Evolutionary conservation across 495 filamentous ascomycete species (phyloP).

Genomic region (Cairneyella variabilis): DNA sequence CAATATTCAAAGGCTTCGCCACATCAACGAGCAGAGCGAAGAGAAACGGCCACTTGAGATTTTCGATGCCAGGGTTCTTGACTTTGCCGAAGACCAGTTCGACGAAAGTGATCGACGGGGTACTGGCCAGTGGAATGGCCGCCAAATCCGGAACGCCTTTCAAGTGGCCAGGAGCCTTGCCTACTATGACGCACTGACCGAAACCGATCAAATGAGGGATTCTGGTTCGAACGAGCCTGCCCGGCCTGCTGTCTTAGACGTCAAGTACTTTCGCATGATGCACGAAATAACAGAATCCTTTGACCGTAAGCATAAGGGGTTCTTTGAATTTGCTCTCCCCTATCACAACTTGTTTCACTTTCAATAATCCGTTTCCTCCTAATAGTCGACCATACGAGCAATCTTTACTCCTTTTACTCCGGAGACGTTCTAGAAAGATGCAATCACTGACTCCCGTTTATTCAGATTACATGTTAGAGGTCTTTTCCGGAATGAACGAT

Average conservation of each 20-base stretch:
- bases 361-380: too few relatives aligned
- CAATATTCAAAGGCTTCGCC: constrained; percentile 27
- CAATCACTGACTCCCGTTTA: too few relatives aligned
- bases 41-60: constrained; percentile 20
- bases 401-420: too few relatives aligned
- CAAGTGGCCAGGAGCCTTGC: too few relatives aligned
- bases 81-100: constrained; percentile 25
- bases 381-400: too few relatives aligned
- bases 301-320: too few relatives aligned
- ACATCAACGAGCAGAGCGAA: constrained; percentile 21
- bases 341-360: too few relatives aligned
- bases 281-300: constrained; percentile 2
- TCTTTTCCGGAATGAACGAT: constrained; percentile 3
- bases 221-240: too few relatives aligned
- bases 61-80: constrained; percentile 20
- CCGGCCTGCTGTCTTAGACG: not conserved
- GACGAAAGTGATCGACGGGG: constrained; percentile 2
- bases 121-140: not conserved
- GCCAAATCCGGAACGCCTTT: too few relatives aligned
- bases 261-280: not conserved
- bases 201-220: not conserved
- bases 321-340: too few relatives aligned
- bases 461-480: not conserved
- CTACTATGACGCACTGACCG: not conserved
- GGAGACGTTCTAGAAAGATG: too few relatives aligned